phyloP scores from a whole-genome alignment of 768 basidiomycete species.

The Leccinum variicolor region DNA sequence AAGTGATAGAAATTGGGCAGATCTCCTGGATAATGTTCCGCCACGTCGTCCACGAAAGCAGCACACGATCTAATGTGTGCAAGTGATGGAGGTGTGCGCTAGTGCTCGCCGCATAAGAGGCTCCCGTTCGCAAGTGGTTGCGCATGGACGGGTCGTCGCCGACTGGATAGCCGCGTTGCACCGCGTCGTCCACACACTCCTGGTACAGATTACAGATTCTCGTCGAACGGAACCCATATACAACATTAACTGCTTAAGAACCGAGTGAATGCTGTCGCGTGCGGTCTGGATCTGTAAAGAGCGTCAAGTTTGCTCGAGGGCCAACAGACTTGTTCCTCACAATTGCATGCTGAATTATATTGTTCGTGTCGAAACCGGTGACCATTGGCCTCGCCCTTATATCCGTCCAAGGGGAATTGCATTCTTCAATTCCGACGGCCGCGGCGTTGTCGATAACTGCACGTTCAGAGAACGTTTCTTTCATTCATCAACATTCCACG shows the following conservation, averaged over 20 bases:
- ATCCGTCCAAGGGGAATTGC: background rate
- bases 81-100: background rate
- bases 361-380: background rate
- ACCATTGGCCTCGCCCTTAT: background rate
- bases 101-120: background rate
- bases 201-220: background rate
- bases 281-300: background rate
- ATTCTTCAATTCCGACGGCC: background rate
- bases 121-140: background rate
- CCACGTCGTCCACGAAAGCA: background rate
- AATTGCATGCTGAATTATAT: background rate
- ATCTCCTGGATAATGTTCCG: background rate
- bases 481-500: background rate
- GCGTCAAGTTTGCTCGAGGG: background rate
- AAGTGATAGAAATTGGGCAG: background rate
- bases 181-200: background rate
- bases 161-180: background rate
- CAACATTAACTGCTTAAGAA: background rate
- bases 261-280: background rate
- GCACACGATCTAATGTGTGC: background rate
- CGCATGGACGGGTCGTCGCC: background rate
- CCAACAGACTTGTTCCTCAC: background rate
- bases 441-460: background rate
- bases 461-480: background rate
- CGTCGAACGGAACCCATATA: background rate